A percentile compares a stretch with the other conserved stretches of the same genome.
These are phyloP conservation scores for Pseudogymnoascus sp. DNA, from an alignment of 2,329 filamentous ascomycete genomes.

Conservation along the genomic window DNA sequence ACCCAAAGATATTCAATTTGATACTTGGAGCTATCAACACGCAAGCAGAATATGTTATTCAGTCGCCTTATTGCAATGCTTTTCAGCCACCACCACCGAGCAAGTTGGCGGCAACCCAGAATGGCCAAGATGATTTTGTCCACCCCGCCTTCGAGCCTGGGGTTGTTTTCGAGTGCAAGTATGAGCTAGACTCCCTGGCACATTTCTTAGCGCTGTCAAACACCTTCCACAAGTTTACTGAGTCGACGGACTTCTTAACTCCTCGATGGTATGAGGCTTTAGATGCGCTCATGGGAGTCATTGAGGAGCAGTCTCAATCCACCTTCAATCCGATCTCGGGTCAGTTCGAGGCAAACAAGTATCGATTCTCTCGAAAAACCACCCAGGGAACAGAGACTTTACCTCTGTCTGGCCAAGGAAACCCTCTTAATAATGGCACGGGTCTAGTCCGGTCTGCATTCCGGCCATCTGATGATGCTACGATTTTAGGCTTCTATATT, in stretches of 20 bases:
- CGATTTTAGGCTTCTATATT: conserved; percentile 89
- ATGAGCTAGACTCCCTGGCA: conserved; percentile 91
- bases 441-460: conserved; percentile 87
- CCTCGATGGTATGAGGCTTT: conserved; percentile 71
- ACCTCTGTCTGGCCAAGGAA: conserved; percentile 73
- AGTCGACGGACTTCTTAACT: conserved; percentile 69
- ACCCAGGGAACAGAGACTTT: conserved; percentile 84
- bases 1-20: conserved; percentile 66
- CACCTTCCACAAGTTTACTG: conserved; percentile 74
- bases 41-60: conserved; percentile 88
- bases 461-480: conserved; percentile 88
- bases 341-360: conserved; percentile 60
- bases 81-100: conserved; percentile 91
- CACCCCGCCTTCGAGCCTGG: conserved; percentile 78
- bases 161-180: conserved; percentile 96
- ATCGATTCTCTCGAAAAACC: conserved; percentile 79
- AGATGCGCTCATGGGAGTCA: conserved; percentile 61
- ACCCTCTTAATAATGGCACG: conserved; percentile 76
- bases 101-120: conserved; percentile 59
- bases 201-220: conserved; percentile 82
- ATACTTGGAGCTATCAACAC: conserved; percentile 94
- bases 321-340: conserved; percentile 68
- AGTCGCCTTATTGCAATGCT: conserved; percentile 94
- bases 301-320: conserved; percentile 68
- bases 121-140: conserved; percentile 75